A percentile compares a stretch with the other conserved stretches of the same genome.
Conservation (phyloP, 2,329 filamentous ascomycete genomes). For the Daldinia sp. region DNA sequence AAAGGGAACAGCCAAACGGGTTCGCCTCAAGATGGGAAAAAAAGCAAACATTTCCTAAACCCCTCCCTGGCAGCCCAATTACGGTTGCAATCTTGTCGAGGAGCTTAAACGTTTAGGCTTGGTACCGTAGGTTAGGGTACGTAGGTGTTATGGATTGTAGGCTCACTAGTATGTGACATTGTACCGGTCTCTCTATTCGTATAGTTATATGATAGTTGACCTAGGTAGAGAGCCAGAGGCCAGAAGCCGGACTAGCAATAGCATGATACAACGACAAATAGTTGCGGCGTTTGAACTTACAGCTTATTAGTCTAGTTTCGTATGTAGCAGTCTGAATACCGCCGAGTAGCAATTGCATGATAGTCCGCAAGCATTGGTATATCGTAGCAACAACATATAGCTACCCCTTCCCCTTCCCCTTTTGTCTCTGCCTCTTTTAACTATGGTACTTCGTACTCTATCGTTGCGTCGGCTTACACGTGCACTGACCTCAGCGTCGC, state of each 20-base stretch:
- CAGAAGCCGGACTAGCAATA: too few relatives aligned
- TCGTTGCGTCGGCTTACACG: slow-evolving; percentile 19
- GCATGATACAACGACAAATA: slow-evolving; percentile 8
- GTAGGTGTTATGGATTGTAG: not conserved
- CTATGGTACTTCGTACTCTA: not conserved
- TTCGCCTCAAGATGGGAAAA: not conserved
- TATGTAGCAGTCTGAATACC: too few relatives aligned
- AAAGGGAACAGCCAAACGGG: not conserved
- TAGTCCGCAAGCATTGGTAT: slow-evolving; percentile 6
- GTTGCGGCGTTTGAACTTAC: too few relatives aligned
- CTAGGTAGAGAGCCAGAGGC: too few relatives aligned
- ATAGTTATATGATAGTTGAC: too few relatives aligned
- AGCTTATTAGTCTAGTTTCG: too few relatives aligned
- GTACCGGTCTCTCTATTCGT: too few relatives aligned
- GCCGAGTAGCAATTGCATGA: not conserved
- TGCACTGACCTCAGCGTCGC: slow-evolving; percentile 18
- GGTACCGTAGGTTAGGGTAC: not conserved
- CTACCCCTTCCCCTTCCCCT: not conserved
- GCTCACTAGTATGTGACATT: slow-evolving; percentile 2
- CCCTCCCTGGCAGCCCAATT: not conserved
- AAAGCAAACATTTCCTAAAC: not conserved
- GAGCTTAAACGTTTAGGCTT: slow-evolving; percentile 1
- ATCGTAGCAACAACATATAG: slow-evolving; percentile 14
- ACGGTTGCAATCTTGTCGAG: slow-evolving; percentile 17
- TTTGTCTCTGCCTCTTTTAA: not conserved